These are phyloP conservation scores for Chenopodium berlandieri DNA, from an alignment of 148 eudicot genomes.

Conservation along the genomic window DNA sequence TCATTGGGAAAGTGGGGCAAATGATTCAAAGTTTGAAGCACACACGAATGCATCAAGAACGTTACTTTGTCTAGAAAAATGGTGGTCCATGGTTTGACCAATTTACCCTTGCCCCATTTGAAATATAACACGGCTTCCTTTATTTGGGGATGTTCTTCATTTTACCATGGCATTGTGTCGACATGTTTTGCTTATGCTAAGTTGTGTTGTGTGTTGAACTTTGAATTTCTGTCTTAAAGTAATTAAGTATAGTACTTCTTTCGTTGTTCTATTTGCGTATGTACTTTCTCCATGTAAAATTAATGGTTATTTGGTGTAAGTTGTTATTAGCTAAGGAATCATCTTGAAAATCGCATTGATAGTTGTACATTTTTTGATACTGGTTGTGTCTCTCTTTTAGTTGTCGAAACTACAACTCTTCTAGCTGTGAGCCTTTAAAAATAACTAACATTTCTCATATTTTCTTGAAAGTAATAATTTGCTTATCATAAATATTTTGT, in stretches of 20 bases:
- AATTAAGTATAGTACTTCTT: not conserved
- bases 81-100: constrained; percentile 23
- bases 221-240: not conserved
- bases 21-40: constrained; percentile 20
- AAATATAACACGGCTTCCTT: constrained; percentile 16
- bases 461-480: too few species aligned
- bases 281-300: too few species aligned
- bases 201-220: constrained; percentile 3
- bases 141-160: not conserved
- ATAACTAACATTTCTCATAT: too few species aligned
- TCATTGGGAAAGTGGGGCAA: constrained; percentile 17
- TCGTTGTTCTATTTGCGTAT: too few species aligned
- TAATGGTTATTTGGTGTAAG: too few species aligned
- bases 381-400: too few species aligned
- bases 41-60: constrained; percentile 20
- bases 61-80: constrained; percentile 6
- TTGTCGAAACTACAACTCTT: too few species aligned
- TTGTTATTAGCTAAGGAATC: too few species aligned
- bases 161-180: constrained; percentile 1
- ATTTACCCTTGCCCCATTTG: not conserved
- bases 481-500: too few species aligned
- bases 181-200: constrained; percentile 9
- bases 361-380: too few species aligned
- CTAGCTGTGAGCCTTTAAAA: too few species aligned
- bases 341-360: too few species aligned